These are phyloP conservation scores for Cryptococcus amylolentus DNA, from an alignment of 1,284 basidiomycete genomes.

Conservation along the genomic window DNA sequence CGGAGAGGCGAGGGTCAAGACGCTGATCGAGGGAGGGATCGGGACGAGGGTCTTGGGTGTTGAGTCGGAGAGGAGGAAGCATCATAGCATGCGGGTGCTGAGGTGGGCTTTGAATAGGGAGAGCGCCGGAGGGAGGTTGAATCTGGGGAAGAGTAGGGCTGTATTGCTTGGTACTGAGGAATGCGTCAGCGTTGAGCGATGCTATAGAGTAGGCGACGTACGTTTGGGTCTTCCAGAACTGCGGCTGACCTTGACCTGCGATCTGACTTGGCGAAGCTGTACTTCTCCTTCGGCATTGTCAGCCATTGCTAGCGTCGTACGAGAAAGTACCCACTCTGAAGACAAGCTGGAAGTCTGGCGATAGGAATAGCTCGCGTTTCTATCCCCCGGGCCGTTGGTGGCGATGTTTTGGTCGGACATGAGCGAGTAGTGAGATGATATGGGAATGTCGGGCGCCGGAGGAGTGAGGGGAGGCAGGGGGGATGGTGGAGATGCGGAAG, in stretches of 20 bases:
- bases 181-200: background rate
- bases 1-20: background rate
- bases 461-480: no score
- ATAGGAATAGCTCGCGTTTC: no score
- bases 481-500: no score
- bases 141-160: constrained; percentile 8
- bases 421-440: no score
- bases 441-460: no score
- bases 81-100: background rate
- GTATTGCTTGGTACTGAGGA: background rate
- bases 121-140: background rate
- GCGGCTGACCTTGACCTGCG: background rate
- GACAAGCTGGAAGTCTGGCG: constrained; percentile 2
- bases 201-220: background rate
- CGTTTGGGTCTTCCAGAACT: background rate
- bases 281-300: background rate
- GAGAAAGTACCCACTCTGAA: constrained; percentile 2
- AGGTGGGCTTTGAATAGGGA: background rate
- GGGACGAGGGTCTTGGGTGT: background rate
- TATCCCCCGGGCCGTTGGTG: no score
- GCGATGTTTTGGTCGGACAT: no score
- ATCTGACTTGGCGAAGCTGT: constrained; percentile 4
- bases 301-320: background rate
- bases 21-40: background rate
- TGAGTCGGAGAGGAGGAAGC: constrained; percentile 8